A percentile compares a stretch with the other conserved stretches of the same genome.
phyloP scores from a whole-genome alignment of 805 yeast genomes.

The Ogataea sp. region DNA sequence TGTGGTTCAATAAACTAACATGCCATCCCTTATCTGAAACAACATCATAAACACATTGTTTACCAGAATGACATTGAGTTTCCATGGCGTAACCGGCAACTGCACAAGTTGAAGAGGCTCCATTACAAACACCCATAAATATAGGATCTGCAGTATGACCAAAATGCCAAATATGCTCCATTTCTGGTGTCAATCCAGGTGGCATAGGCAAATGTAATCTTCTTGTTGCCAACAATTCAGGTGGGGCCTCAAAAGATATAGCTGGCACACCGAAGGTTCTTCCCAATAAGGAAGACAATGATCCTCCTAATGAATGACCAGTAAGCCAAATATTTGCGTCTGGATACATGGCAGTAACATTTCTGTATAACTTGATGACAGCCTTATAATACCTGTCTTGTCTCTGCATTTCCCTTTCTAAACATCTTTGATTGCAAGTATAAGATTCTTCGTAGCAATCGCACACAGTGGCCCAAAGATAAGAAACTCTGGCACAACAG shows the following conservation, averaged over 20 bases:
- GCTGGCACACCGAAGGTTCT: constrained; percentile 87
- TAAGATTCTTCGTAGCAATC: constrained; percentile 81
- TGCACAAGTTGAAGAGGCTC: constrained; percentile 83
- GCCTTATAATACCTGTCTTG: constrained; percentile 82
- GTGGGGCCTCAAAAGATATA: constrained; percentile 90
- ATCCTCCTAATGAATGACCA: constrained; percentile 94
- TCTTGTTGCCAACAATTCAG: constrained; percentile 74
- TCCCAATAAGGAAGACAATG: constrained; percentile 72
- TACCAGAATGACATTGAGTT: constrained; percentile 88
- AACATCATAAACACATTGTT: constrained; percentile 80
- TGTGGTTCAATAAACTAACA: constrained; percentile 78
- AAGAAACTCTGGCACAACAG: constrained; percentile 90
- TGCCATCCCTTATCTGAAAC: constrained; percentile 89
- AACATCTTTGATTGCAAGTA: constrained; percentile 82
- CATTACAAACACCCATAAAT: constrained; percentile 93
- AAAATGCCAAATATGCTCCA: constrained; percentile 87
- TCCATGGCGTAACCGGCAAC: constrained; percentile 97
- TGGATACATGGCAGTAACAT: constrained; percentile 63
- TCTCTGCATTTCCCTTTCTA: constrained; percentile 65
- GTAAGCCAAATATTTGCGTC: constrained; percentile 79
- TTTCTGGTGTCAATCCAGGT: constrained; percentile 73
- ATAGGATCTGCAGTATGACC: constrained; percentile 98
- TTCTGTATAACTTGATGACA: constrained; percentile 63
- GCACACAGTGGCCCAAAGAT: constrained; percentile 91
- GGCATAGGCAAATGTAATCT: constrained; percentile 88